Evolutionary conservation across 2,329 filamentous ascomycete genomes (phyloP).

Genomic region (Claviceps digitariae): DNA sequence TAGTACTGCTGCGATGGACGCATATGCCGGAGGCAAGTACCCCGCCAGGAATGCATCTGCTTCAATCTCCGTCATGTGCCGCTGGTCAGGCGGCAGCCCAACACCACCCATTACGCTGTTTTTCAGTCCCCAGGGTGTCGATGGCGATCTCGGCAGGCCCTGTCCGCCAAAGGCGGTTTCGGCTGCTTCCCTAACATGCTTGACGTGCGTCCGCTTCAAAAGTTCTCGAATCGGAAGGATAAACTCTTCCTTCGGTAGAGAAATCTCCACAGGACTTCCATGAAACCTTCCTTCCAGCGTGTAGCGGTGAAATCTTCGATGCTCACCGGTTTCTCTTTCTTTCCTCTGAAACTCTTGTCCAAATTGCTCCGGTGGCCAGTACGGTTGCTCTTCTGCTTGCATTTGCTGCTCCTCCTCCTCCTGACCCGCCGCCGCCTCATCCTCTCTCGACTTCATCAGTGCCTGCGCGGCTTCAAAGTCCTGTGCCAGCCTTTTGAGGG

Average conservation of each 20-base stretch:
- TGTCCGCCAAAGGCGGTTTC: constrained; percentile 63
- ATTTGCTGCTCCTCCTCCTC: constrained; percentile 9
- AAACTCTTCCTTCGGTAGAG: constrained; percentile 58
- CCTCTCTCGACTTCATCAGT: constrained; percentile 21
- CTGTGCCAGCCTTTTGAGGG: constrained; percentile 39
- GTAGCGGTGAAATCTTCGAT: constrained; percentile 54
- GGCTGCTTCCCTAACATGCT: constrained; percentile 62
- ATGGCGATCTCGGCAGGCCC: constrained; percentile 62
- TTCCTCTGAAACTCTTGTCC: constrained; percentile 9
- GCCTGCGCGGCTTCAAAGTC: constrained; percentile 38
- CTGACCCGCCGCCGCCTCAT: constrained; percentile 9
- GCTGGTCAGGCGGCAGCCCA: constrained; percentile 47
- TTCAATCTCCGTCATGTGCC: constrained; percentile 60
- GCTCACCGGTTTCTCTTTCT: constrained; percentile 20
- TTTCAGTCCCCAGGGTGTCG: constrained; percentile 47
- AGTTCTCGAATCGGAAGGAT: constrained; percentile 56
- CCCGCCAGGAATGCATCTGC: constrained; percentile 59
- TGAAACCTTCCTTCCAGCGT: constrained; percentile 63
- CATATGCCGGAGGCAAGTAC: constrained; percentile 58
- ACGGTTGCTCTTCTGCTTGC: constrained; percentile 14
- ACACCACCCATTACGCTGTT: constrained; percentile 50
- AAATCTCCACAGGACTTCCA: constrained; percentile 59
- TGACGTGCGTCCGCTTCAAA: constrained; percentile 53
- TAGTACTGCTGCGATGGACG: constrained; percentile 51
- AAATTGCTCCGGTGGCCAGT: constrained; percentile 20